Conservation (phyloP, 1,139 yeast genomes). For the Lodderomyces margitis region DNA sequence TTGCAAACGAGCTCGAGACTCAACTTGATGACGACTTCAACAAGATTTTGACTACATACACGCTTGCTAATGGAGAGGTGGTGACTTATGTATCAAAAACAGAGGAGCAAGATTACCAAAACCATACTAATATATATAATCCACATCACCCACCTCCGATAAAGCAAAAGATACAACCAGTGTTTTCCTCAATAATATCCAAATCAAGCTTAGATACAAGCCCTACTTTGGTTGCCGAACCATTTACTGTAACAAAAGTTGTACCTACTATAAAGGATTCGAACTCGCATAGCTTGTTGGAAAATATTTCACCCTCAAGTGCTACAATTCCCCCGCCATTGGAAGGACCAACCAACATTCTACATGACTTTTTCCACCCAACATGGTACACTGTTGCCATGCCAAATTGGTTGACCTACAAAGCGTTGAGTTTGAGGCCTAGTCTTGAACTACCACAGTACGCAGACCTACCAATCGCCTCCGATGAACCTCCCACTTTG, state of each 20-base stretch:
- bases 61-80: slow-evolving; percentile 62
- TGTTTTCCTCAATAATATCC: slow-evolving; percentile 65
- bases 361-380: slow-evolving; percentile 77
- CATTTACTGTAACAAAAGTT: slow-evolving; percentile 56
- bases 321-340: slow-evolving; percentile 59
- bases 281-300: slow-evolving; percentile 40
- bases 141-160: slow-evolving; percentile 25
- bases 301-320: slow-evolving; percentile 48
- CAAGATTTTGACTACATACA: slow-evolving; percentile 60
- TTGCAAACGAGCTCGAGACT: slow-evolving; percentile 29
- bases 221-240: slow-evolving; percentile 57
- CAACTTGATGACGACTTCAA: slow-evolving; percentile 55
- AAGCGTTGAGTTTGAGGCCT: slow-evolving; percentile 29
- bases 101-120: slow-evolving; percentile 26
- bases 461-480: background rate
- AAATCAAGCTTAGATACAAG: slow-evolving; percentile 69
- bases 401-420: slow-evolving; percentile 76
- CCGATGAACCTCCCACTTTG: slow-evolving; percentile 7
- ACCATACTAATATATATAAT: slow-evolving; percentile 13
- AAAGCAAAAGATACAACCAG: slow-evolving; percentile 47
- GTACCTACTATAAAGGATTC: slow-evolving; percentile 47
- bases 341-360: slow-evolving; percentile 64
- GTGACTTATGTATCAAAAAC: slow-evolving; percentile 40
- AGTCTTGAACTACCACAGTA: slow-evolving; percentile 16
- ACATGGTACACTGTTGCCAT: slow-evolving; percentile 81